Conservation (phyloP, 805 yeast species). For the Blastobotrys robertii region DNA sequence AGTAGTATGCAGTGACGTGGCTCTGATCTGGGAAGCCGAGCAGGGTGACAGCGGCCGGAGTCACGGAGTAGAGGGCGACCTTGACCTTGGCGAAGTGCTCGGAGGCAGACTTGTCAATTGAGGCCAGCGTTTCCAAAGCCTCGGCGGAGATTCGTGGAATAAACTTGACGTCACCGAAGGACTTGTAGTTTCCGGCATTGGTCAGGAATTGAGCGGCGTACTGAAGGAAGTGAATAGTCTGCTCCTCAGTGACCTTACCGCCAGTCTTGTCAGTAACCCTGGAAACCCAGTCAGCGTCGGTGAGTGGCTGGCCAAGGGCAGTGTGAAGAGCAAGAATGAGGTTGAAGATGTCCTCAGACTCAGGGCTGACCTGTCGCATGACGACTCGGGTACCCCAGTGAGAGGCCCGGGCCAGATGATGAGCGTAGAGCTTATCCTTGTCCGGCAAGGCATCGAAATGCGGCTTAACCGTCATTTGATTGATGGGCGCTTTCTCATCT, state of each 20-base stretch:
- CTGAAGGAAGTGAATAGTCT: constrained; percentile 39
- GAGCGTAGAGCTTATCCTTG: constrained; percentile 64
- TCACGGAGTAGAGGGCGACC: constrained; percentile 40
- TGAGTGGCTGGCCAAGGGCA: constrained; percentile 20
- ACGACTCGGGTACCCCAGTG: constrained; percentile 78
- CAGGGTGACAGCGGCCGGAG: constrained; percentile 38
- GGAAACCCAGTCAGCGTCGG: constrained; percentile 43
- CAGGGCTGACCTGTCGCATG: constrained; percentile 72
- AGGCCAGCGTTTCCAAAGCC: constrained; percentile 42
- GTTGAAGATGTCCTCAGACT: constrained; percentile 67
- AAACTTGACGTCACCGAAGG: constrained; percentile 84
- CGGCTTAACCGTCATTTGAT: constrained; percentile 54
- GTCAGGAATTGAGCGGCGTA: constrained; percentile 55
- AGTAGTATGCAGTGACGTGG: constrained; percentile 66
- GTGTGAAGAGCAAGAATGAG: constrained; percentile 52
- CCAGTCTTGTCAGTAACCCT: constrained; percentile 18
- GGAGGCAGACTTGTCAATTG: constrained; percentile 30
- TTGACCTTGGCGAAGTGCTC: constrained; percentile 23
- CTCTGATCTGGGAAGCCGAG: constrained; percentile 76
- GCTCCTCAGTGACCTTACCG: constrained; percentile 27
- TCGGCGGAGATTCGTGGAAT: constrained; percentile 50
- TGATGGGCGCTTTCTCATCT: constrained; percentile 59
- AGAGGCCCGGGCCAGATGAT: constrained; percentile 71
- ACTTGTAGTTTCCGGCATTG: constrained; percentile 67
- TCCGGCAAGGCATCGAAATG: constrained; percentile 58